phyloP scores from a whole-genome alignment of 495 filamentous ascomycete species.

The Cercophora sp. region DNA sequence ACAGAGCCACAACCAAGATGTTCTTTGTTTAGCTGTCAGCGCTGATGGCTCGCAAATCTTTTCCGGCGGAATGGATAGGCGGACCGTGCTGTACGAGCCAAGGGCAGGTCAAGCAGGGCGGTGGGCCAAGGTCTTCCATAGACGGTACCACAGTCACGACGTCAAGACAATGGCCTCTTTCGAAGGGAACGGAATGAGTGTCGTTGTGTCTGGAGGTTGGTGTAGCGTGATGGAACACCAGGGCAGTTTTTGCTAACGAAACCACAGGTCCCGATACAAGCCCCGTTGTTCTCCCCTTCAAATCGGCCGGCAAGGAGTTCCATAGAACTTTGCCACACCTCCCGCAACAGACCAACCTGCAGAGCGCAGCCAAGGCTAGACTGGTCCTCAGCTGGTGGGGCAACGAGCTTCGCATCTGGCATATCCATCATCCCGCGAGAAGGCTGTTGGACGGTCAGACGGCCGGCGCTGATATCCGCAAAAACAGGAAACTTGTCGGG shows the following conservation, averaged over 20 bases:
- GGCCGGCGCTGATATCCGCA: constrained; percentile 29
- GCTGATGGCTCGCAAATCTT: constrained; percentile 79
- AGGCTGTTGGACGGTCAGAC: constrained; percentile 41
- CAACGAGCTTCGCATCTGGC: constrained; percentile 81
- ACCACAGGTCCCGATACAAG: constrained; percentile 73
- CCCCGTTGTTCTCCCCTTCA: constrained; percentile 75
- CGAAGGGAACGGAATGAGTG: constrained; percentile 75
- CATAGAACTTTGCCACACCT: constrained; percentile 73
- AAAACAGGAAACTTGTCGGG: constrained; percentile 60
- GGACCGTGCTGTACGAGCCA: constrained; percentile 74
- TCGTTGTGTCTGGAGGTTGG: constrained; percentile 88
- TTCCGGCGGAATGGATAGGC: constrained; percentile 85
- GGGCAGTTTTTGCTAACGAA: constrained; percentile 38
- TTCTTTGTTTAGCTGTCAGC: constrained; percentile 76
- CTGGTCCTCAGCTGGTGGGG: constrained; percentile 93
- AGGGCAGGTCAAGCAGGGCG: constrained; percentile 54
- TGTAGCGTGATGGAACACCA: too few species aligned
- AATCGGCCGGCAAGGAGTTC: constrained; percentile 73
- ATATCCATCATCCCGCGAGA: constrained; percentile 48
- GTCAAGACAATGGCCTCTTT: constrained; percentile 93
- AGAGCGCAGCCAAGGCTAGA: constrained; percentile 64
- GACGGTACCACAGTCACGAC: constrained; percentile 83
- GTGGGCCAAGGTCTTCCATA: constrained; percentile 82
- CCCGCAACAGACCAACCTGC: constrained; percentile 69
- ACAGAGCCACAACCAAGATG: constrained; percentile 82